Conservation (phyloP, 78 protist genomes). For the Polysphondylium violaceum region DNA sequence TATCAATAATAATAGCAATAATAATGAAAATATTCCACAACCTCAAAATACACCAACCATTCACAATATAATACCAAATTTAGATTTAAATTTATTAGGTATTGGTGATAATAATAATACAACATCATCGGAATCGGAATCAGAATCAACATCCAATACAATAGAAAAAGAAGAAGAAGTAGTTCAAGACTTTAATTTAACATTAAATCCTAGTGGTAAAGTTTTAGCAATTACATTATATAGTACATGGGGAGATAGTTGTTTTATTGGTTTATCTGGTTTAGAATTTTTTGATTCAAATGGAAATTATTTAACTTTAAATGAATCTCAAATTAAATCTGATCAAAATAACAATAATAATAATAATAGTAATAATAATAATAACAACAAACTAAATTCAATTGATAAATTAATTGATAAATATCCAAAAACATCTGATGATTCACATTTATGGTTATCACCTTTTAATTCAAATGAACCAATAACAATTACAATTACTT, state of each 20-base stretch:
- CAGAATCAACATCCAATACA: neutral
- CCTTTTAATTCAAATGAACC: slow-evolving; percentile 83
- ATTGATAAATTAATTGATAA: slow-evolving; percentile 83
- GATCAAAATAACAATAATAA: slow-evolving; percentile 30
- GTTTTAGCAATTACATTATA: slow-evolving; percentile 30
- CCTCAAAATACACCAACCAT: slow-evolving; percentile 4
- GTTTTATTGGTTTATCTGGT: slow-evolving; percentile 91
- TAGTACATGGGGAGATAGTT: slow-evolving; percentile 90
- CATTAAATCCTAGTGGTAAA: slow-evolving; percentile 45
- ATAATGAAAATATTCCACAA: neutral
- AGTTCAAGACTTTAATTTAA: neutral
- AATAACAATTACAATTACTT: slow-evolving; percentile 44
- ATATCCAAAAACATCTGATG: slow-evolving; percentile 88
- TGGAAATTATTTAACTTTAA: slow-evolving; percentile 40
- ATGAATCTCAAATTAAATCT: slow-evolving; percentile 61
- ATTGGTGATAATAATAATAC: neutral
- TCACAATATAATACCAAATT: neutral
- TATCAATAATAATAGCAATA: neutral
- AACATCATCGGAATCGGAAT: neutral
- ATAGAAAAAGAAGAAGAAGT: neutral
- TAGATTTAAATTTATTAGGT: neutral
- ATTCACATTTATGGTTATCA: slow-evolving; percentile 89
- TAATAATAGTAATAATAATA: slow-evolving; percentile 48
- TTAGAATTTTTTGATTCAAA: slow-evolving; percentile 79
- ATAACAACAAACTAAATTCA: slow-evolving; percentile 82